Evolutionary conservation across 331 rosid species (phyloP).

Genomic region (Arachis monticola): DNA sequence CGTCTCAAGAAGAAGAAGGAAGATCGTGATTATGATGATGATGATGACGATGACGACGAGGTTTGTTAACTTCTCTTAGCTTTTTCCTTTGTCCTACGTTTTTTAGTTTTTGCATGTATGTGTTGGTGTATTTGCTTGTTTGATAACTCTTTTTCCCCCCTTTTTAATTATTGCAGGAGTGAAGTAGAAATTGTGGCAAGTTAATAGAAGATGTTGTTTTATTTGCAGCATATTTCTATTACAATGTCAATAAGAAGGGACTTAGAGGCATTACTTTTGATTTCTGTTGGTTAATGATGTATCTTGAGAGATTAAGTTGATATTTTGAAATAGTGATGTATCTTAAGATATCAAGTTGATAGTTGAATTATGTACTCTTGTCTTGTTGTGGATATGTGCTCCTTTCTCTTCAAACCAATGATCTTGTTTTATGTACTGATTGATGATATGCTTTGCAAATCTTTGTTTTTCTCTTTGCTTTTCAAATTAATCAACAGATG

Average conservation of each 20-base stretch:
- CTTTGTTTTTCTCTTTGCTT: too few species aligned
- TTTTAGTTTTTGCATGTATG: constrained; percentile 6
- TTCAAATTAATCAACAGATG: not conserved
- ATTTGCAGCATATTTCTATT: constrained; percentile 28
- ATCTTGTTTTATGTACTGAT: constrained; percentile 10
- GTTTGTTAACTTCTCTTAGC: constrained; percentile 46
- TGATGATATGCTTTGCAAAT: too few species aligned
- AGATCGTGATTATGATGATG: constrained; percentile 55
- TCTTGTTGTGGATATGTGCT: constrained; percentile 21
- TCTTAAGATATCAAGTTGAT: not conserved
- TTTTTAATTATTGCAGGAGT: constrained; percentile 44
- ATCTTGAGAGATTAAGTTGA: constrained; percentile 30
- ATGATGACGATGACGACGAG: constrained; percentile 64
- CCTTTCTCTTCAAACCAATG: constrained; percentile 24
- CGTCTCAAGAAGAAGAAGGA: constrained; percentile 79
- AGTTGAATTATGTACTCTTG: constrained; percentile 23
- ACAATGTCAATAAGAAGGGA: constrained; percentile 32
- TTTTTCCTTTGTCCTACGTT: constrained; percentile 17
- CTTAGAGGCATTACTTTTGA: constrained; percentile 31
- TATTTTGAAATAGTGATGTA: too few species aligned
- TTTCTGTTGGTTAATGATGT: constrained; percentile 39
- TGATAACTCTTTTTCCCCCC: constrained; percentile 10
- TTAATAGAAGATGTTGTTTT: constrained; percentile 32
- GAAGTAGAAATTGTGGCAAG: constrained; percentile 37
- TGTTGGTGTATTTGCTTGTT: constrained; percentile 19